Evolutionary conservation across 768 basidiomycete genomes (phyloP).

Genomic region (Multifurca ochricompacta): DNA sequence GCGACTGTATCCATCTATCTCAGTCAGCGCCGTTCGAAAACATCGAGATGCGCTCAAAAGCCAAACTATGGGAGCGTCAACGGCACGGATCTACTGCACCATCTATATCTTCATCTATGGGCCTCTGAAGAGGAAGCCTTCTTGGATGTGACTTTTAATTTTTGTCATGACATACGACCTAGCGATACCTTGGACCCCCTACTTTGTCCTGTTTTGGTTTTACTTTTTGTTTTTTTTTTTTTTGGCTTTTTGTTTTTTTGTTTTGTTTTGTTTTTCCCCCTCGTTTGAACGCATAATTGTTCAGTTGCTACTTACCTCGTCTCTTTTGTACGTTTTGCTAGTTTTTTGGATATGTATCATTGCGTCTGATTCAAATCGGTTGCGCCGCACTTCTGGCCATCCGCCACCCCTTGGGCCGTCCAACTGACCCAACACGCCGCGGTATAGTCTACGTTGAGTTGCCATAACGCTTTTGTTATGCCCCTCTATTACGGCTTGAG

Average conservation of each 20-base stretch:
- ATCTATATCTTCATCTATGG: constrained; percentile 41
- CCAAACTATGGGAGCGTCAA: constrained; percentile 77
- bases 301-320: constrained; percentile 11
- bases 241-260: too few species aligned
- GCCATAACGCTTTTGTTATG: constrained; percentile 4
- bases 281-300: neutral
- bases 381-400: constrained; percentile 28
- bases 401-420: constrained; percentile 39
- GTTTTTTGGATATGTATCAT: constrained; percentile 1
- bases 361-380: neutral
- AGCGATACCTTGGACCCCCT: constrained; percentile 12
- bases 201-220: constrained; percentile 8
- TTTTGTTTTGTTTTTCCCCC: too few species aligned
- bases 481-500: constrained; percentile 1
- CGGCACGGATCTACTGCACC: constrained; percentile 36
- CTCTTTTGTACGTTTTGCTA: neutral
- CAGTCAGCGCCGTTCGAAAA: constrained; percentile 76
- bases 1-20: constrained; percentile 78
- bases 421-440: constrained; percentile 24
- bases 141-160: neutral
- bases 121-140: constrained; percentile 24
- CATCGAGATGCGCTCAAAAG: constrained; percentile 75
- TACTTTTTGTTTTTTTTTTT: too few species aligned
- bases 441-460: too few species aligned
- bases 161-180: neutral